phyloP scores from a whole-genome alignment of 1,284 basidiomycete species.

The Papiliotrema terrestris region DNA sequence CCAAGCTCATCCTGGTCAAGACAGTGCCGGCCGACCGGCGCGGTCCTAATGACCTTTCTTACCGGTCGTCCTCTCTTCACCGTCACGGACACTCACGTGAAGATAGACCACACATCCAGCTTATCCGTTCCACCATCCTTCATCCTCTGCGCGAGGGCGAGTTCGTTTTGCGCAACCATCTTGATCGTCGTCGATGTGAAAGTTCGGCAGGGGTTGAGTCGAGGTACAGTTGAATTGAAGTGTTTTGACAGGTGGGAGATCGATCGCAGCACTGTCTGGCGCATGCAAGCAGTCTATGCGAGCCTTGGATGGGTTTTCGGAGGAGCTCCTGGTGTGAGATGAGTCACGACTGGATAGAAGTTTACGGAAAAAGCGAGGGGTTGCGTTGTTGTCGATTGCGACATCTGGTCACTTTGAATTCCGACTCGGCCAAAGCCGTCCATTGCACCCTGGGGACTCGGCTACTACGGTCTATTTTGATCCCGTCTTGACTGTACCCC shows the following conservation, averaged over 20 bases:
- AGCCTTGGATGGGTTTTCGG: background rate
- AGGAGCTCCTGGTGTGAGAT: too few species aligned
- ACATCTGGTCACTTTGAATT: background rate
- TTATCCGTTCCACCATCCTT: slow-evolving; percentile 47
- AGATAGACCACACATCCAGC: slow-evolving; percentile 89
- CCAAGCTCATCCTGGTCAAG: too few species aligned
- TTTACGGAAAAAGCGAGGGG: background rate
- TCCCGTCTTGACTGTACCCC: too few species aligned
- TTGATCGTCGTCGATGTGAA: background rate
- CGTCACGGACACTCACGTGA: slow-evolving; percentile 60
- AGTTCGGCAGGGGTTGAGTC: background rate
- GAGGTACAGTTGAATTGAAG: background rate
- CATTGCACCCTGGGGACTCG: too few species aligned
- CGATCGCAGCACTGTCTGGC: background rate
- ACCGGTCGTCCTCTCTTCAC: background rate
- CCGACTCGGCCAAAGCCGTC: background rate
- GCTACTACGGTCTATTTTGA: too few species aligned
- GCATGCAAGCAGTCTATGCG: background rate
- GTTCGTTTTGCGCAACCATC: slow-evolving; percentile 8
- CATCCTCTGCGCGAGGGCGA: slow-evolving; percentile 44
- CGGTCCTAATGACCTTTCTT: too few species aligned
- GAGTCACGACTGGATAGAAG: background rate
- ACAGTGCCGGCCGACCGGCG: too few species aligned
- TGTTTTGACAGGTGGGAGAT: background rate
- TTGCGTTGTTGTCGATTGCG: background rate